Conservation (phyloP, 495 filamentous ascomycete genomes). For the Penicillium cosmopolitanum region DNA sequence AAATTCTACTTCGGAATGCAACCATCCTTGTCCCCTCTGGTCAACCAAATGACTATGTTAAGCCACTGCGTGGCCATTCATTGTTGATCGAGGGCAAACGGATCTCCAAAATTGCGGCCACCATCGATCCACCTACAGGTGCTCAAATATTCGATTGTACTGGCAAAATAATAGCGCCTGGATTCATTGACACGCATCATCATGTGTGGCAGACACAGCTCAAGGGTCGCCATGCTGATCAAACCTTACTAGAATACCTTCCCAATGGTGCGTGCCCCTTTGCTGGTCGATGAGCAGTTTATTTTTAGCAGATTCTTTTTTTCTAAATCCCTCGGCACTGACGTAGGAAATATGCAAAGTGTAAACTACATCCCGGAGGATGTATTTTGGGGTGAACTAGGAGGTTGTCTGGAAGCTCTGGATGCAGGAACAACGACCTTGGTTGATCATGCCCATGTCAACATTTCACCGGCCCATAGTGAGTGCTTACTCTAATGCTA, state of each 20-base stretch:
- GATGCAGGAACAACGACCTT: constrained; percentile 61
- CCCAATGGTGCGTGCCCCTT: constrained; percentile 25
- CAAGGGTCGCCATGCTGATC: constrained; percentile 43
- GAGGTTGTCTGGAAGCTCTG: constrained; percentile 54
- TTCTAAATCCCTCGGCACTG: not conserved
- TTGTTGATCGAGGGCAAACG: constrained; percentile 37
- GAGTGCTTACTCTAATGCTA: constrained; percentile 2
- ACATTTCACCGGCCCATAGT: constrained; percentile 45
- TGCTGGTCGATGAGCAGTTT: not conserved
- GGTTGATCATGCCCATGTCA: constrained; percentile 59
- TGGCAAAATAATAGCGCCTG: constrained; percentile 59
- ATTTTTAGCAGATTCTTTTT: not conserved
- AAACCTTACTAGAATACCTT: constrained; percentile 47
- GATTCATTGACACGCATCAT: constrained; percentile 63
- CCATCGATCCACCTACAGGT: constrained; percentile 19
- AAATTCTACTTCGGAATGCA: constrained; percentile 28
- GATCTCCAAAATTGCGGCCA: constrained; percentile 27
- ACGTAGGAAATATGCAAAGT: constrained; percentile 33
- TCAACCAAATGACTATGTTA: constrained; percentile 23
- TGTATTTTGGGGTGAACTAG: constrained; percentile 57
- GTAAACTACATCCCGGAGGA: constrained; percentile 49
- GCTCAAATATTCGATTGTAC: constrained; percentile 53
- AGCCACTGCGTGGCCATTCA: constrained; percentile 17
- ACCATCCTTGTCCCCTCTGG: constrained; percentile 29
- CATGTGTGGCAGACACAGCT: constrained; percentile 62